Base-by-base conservation (phyloP, 306 rosid species). In the Styphnolobium japonicum region DNA sequence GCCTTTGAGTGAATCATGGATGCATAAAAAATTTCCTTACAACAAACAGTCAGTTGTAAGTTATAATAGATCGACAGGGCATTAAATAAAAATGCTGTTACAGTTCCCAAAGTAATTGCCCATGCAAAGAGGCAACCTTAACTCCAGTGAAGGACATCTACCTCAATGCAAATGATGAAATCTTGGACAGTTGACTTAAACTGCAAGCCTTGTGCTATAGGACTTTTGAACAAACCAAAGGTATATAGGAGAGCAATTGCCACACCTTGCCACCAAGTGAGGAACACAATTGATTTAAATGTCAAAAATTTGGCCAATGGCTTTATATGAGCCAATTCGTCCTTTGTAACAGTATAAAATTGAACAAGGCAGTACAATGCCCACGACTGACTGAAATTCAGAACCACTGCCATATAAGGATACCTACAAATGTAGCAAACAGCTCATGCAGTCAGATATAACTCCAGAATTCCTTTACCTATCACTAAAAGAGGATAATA, bases 251-350 rank as follows among this genome's bases (percentile, higher is more conserved):
- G 85, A 85, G 99, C 94, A 82, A 91, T 96, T 81, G 97, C 99
- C 86, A 96, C 97, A 79, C 99, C 99, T 96, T 96, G 99, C 99
- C 98, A 96, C 99, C 99, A 96, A 73, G 99, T 96, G 86, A 96
- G 90, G 75, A 96, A 96, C 66, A 96, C 99, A 75, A 96, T 93
- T 33, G 99, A 93, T 75, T 96, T 96, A 83, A 96, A 93, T 33
- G 97, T 93, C 92, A 96, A 80, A 89, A 96, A 93, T 85, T 96
- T 96, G 79, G 94, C 93, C 89, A 96, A 80, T 25, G 99, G 99
- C 76, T 96, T 88, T 87, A 96, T 96, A 77, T 89, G 99, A 49
- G 92, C 92, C 88, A 93, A 80, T 85, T 91, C 96, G 10, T 86
- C 97, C 90, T 93, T 93, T 51, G 98, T 93, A 67, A 89, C 94